A percentile compares a stretch with the other conserved stretches of the same genome.
Conservation (phyloP, 1,139 yeast species). For the Candida neerlandica region DNA sequence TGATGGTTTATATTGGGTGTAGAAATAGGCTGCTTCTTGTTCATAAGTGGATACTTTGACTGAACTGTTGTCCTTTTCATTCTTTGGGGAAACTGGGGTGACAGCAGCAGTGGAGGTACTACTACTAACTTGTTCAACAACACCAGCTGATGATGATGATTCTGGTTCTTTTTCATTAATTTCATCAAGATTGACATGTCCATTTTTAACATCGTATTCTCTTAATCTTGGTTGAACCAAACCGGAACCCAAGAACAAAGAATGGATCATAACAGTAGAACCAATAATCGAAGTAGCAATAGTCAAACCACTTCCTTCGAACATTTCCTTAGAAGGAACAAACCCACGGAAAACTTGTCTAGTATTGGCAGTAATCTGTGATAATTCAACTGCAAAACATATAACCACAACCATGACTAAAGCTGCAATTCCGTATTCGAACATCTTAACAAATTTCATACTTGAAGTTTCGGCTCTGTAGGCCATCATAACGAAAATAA, state of each 20-base stretch:
- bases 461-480: constrained; percentile 71
- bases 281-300: constrained; percentile 79
- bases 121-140: constrained; percentile 1
- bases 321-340: constrained; percentile 66
- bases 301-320: constrained; percentile 65
- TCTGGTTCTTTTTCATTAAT: constrained; percentile 11
- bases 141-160: constrained; percentile 6
- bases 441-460: constrained; percentile 60
- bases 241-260: constrained; percentile 73
- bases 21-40: constrained; percentile 38
- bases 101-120: neutral
- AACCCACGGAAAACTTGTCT: constrained; percentile 67
- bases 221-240: constrained; percentile 75
- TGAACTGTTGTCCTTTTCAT: constrained; percentile 9
- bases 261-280: constrained; percentile 85
- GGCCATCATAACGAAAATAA: constrained; percentile 71
- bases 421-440: constrained; percentile 67
- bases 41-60: constrained; percentile 17
- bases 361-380: constrained; percentile 51
- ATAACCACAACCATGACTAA: constrained; percentile 70
- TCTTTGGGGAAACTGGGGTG: neutral
- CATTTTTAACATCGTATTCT: constrained; percentile 60
- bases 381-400: constrained; percentile 71
- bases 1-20: constrained; percentile 61
- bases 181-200: constrained; percentile 37